Evolutionary conservation across 106 monocot genomes (phyloP), one percentile per base, ranked within the genome.

Genomic region (Dioscorea dumetorum): DNA sequence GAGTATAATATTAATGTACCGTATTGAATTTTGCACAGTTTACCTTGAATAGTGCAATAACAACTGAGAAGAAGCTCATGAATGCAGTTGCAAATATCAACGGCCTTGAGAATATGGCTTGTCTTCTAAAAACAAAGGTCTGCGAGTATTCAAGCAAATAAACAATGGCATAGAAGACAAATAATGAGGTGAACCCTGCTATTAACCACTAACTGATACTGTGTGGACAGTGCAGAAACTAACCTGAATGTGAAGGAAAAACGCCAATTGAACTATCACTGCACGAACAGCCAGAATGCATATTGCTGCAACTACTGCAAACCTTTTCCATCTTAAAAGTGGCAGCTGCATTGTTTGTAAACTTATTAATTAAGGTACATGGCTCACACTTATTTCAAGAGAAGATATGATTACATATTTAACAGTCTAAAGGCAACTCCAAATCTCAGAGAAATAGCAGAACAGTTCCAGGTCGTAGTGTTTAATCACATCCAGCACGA

Each of bases 31-130:
- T 60, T 31, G 48, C 35, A 54, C 34, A 33, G 64, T 78, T 49
- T 81, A 99, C 99, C 93, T 99, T 99, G 75, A 99, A 99, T 48
- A 99, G 70, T 67, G 99, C 99, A 66, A 93, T 99, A 62, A 99
- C 99, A 73, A 99, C 85, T 54, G 99, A 99, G 70, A 99, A 99
- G 93, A 99, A 99, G 66, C 80, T 87, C 99, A 99, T 99, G 62
- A 99, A 99, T 58, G 87, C 90, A 61, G 93, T 93, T 68, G 99
- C 99, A 76, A 99, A 99, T 74, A 93, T 87, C 79, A 93, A 70
- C 21, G 99, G 87, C 83, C 81, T 99, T 15, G 93, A 77, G 57
- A 93, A 81, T 53, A 28, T 79, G 58, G 77, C 70, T 54, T 84
- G 81, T 72, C 93, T 89, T 73, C 79, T 63, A 66, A 93, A 93